phyloP scores from a whole-genome alignment of 2,329 filamentous ascomycete genomes.

The Diaporthe capsici region DNA sequence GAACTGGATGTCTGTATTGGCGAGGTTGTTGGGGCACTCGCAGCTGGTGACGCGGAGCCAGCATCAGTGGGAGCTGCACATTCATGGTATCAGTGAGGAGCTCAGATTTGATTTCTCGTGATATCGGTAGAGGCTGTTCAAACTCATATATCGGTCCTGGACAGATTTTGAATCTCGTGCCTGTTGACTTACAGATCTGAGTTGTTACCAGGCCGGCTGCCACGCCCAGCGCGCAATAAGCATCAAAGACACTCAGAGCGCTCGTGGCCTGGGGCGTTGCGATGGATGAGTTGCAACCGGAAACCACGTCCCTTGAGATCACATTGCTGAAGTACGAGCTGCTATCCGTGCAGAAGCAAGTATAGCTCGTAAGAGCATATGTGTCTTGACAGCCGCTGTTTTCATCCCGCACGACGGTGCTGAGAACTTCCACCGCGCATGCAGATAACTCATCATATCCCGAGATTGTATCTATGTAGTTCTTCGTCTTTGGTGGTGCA shows the following conservation, averaged over 20 bases:
- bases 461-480: slow-evolving; percentile 36
- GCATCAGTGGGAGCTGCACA: neutral
- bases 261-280: slow-evolving; percentile 15
- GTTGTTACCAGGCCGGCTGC: slow-evolving; percentile 4
- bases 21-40: neutral
- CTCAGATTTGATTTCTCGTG: neutral
- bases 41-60: slow-evolving; percentile 3
- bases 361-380: slow-evolving; percentile 40
- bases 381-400: slow-evolving; percentile 43
- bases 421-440: slow-evolving; percentile 27
- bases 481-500: neutral
- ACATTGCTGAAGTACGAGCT: slow-evolving; percentile 36
- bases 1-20: neutral
- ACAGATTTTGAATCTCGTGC: too few species aligned
- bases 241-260: slow-evolving; percentile 26
- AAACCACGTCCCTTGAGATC: slow-evolving; percentile 35
- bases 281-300: slow-evolving; percentile 20
- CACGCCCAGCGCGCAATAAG: slow-evolving; percentile 35
- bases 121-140: neutral
- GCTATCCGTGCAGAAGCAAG: slow-evolving; percentile 44
- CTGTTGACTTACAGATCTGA: neutral
- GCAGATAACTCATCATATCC: slow-evolving; percentile 14
- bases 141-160: too few species aligned
- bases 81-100: neutral
- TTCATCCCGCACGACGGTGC: slow-evolving; percentile 42